Percentiles rank a stretch among this genome's conserved stretches.
Conservation (phyloP, 176 grass and related monocot genomes). For the Alopecurus myosuroides region DNA sequence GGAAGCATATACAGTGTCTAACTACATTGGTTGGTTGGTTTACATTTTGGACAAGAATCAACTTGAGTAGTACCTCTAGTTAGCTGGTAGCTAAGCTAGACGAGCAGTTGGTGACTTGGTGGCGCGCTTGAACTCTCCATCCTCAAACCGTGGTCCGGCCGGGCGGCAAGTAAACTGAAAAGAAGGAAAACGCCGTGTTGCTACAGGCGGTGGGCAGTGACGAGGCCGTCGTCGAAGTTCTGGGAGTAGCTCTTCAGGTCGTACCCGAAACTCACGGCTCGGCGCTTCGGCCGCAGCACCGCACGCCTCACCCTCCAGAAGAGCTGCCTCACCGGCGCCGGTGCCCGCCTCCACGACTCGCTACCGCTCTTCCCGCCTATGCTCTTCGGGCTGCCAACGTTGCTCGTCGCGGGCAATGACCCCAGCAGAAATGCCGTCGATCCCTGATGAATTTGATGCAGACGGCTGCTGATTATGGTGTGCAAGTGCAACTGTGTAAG, state of each 20-base stretch:
- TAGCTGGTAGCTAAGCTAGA: neutral
- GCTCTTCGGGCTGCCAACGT: neutral
- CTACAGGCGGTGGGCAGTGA: neutral
- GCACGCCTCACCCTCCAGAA: conserved; percentile 16
- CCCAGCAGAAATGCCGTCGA: neutral
- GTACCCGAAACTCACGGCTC: conserved; percentile 8
- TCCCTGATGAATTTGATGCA: neutral
- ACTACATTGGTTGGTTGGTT: neutral
- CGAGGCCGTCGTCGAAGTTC: conserved; percentile 36
- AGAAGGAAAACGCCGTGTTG: neutral
- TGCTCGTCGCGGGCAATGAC: neutral
- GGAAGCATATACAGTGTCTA: neutral
- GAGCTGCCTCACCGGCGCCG: conserved; percentile 7
- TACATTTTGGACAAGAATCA: neutral
- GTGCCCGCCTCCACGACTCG: neutral
- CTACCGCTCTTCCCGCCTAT: neutral
- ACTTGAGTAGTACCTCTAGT: neutral
- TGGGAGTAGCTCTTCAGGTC: conserved; percentile 32
- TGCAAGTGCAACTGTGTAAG: too few species aligned
- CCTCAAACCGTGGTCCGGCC: neutral
- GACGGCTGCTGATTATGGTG: too few species aligned
- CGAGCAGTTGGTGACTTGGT: neutral
- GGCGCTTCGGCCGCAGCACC: neutral
- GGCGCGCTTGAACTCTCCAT: neutral
- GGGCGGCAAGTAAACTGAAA: neutral